A percentile compares a stretch with the other conserved stretches of the same genome.
Evolutionary conservation across 2,329 filamentous ascomycete genomes (phyloP).

Genomic region (Plectosphaerella cucumerina): DNA sequence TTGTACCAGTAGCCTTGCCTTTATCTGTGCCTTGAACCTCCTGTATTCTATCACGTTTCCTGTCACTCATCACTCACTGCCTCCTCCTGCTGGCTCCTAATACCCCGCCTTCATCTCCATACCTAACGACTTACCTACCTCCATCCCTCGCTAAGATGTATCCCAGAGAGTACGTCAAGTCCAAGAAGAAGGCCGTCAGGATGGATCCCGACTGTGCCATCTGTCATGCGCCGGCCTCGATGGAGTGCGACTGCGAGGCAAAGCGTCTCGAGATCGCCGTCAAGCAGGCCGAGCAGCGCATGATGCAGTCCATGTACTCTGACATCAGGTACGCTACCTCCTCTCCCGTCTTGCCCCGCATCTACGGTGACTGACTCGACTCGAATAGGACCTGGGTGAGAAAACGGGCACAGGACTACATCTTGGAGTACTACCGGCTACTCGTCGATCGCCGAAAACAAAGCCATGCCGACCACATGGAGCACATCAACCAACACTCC

Average conservation of each 20-base stretch:
- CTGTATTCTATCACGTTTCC: constrained; percentile 24
- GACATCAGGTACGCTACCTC: constrained; percentile 54
- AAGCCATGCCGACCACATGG: constrained; percentile 50
- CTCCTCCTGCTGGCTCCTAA: constrained; percentile 12
- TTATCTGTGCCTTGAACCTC: constrained; percentile 8
- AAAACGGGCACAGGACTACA: constrained; percentile 62
- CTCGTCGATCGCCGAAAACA: constrained; percentile 58
- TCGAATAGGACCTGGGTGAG: constrained; percentile 56
- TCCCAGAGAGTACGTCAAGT: constrained; percentile 34
- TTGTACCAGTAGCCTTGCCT: constrained; percentile 11
- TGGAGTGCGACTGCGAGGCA: constrained; percentile 62
- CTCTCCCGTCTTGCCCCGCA: constrained; percentile 53
- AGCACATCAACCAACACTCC: constrained; percentile 50
- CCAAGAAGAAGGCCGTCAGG: constrained; percentile 47
- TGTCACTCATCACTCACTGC: background rate
- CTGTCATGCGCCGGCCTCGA: constrained; percentile 54
- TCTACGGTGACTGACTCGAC: constrained; percentile 36
- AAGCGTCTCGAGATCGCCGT: constrained; percentile 60
- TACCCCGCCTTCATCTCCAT: constrained; percentile 18
- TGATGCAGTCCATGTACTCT: constrained; percentile 59
- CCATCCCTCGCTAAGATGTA: constrained; percentile 43
- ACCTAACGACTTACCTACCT: constrained; percentile 1
- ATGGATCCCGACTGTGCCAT: constrained; percentile 70
- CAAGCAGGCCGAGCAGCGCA: constrained; percentile 57
- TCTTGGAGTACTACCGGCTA: constrained; percentile 60